A percentile compares a stretch with the other conserved stretches of the same genome.
These are phyloP conservation scores for Kingdonia uniflora DNA, from an alignment of 164 flowering plant species.

Conservation along the genomic window DNA sequence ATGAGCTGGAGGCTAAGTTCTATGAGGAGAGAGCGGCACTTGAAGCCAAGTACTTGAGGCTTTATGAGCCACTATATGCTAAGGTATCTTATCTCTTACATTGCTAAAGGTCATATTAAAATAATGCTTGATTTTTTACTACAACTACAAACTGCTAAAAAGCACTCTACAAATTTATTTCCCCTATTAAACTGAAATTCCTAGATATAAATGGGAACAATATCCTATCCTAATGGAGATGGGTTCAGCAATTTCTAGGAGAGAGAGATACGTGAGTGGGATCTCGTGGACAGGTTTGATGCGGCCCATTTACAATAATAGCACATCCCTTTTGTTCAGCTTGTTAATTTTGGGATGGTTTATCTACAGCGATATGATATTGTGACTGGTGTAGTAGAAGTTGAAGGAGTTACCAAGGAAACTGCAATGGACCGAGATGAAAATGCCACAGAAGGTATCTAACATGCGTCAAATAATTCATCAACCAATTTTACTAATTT, in stretches of 20 bases:
- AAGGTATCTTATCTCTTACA: conserved; percentile 18
- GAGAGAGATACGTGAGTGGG: too few relatives aligned
- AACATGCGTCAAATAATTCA: neutral
- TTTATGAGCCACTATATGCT: conserved; percentile 30
- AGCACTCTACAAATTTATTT: too few relatives aligned
- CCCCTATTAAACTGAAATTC: too few relatives aligned
- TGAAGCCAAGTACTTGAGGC: conserved; percentile 41
- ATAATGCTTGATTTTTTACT: too few relatives aligned
- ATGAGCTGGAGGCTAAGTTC: conserved; percentile 39
- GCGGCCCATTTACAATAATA: too few relatives aligned
- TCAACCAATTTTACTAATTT: neutral
- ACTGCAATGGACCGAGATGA: conserved; percentile 24
- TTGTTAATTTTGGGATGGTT: neutral
- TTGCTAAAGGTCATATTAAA: too few relatives aligned
- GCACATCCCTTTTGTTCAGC: conserved; percentile 24
- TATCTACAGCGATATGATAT: conserved; percentile 60
- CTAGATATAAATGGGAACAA: too few relatives aligned
- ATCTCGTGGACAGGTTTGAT: too few relatives aligned
- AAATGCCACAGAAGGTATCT: conserved; percentile 31
- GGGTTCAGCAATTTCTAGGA: too few relatives aligned
- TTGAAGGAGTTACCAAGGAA: conserved; percentile 45
- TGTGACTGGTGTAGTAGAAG: conserved; percentile 72
- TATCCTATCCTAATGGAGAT: too few relatives aligned
- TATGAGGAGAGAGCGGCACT: conserved; percentile 43
- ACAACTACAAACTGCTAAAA: too few relatives aligned